A percentile compares a stretch with the other conserved stretches of the same genome.
These are phyloP conservation scores for Aspergillus udagawae DNA, from an alignment of 2,329 filamentous ascomycete species.

Conservation along the genomic window DNA sequence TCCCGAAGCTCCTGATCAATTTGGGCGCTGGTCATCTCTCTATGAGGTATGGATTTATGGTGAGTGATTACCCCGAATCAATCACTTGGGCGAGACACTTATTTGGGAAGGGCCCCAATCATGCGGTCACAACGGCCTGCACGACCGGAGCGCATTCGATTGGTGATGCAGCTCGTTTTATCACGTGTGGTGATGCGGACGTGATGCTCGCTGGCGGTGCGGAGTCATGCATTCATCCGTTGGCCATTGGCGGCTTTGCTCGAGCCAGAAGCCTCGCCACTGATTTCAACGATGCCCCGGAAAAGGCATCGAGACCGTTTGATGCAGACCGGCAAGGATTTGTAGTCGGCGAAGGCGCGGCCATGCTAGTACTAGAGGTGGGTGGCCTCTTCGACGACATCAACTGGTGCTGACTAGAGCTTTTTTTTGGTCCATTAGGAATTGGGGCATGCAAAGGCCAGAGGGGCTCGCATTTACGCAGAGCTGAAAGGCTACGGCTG, in stretches of 20 bases:
- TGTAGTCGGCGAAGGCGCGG: constrained; percentile 88
- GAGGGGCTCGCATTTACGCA: constrained; percentile 80
- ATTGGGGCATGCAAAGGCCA: constrained; percentile 74
- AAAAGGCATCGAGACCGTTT: constrained; percentile 77
- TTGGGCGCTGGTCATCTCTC: constrained; percentile 91
- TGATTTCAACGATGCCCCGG: constrained; percentile 68
- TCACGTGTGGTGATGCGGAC: constrained; percentile 84
- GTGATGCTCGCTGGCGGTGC: constrained; percentile 96
- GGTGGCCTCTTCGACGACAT: neutral
- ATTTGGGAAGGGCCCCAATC: constrained; percentile 70
- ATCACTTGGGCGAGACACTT: neutral
- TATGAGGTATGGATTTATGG: constrained; percentile 80
- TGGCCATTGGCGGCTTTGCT: constrained; percentile 88
- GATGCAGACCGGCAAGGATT: constrained; percentile 78
- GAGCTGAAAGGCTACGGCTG: constrained; percentile 86
- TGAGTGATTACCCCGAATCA: constrained; percentile 19
- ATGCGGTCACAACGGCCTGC: constrained; percentile 88
- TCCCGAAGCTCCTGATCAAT: constrained; percentile 90
- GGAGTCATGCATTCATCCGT: constrained; percentile 91
- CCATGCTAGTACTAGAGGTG: constrained; percentile 77
- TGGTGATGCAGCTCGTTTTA: constrained; percentile 88
- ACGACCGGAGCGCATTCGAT: constrained; percentile 94
- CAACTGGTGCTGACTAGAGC: neutral
- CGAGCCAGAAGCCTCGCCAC: constrained; percentile 82
- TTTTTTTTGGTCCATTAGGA: constrained; percentile 47